Evolutionary conservation across 179 eudicot species (phyloP).

Genomic region (Silene noctiflora): DNA sequence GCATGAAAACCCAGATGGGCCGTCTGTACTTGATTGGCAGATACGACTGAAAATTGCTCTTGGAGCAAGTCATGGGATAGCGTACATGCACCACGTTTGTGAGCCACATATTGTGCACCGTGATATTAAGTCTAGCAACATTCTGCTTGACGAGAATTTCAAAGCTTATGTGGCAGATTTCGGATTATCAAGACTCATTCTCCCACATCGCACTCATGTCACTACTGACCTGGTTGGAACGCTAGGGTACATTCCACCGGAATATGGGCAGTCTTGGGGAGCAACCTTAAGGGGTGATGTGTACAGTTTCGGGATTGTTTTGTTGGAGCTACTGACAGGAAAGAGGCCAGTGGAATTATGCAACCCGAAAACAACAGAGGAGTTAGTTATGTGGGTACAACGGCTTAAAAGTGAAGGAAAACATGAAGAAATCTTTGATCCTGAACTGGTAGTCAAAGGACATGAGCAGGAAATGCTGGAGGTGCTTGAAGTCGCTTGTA

Average conservation of each 20-base stretch:
- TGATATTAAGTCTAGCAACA: conserved; percentile 84
- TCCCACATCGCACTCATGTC: conserved; percentile 75
- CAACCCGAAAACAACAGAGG: conserved; percentile 59
- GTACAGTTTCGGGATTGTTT: conserved; percentile 82
- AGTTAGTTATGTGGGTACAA: conserved; percentile 69
- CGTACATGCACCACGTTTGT: conserved; percentile 78
- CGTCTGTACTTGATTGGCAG: conserved; percentile 67
- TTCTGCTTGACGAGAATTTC: conserved; percentile 72
- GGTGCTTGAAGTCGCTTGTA: conserved; percentile 73
- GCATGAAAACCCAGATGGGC: conserved; percentile 76
- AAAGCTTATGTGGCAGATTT: conserved; percentile 90
- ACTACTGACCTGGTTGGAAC: conserved; percentile 89
- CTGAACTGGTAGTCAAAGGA: conserved; percentile 51
- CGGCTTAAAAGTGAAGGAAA: conserved; percentile 64
- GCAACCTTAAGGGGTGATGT: conserved; percentile 88
- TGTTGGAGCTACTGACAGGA: conserved; percentile 82
- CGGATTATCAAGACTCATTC: conserved; percentile 71
- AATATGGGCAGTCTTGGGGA: conserved; percentile 78
- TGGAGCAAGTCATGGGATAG: conserved; percentile 68
- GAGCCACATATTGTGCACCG: conserved; percentile 92
- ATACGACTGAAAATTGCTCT: conserved; percentile 57
- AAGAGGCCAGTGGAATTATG: conserved; percentile 70
- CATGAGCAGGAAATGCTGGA: conserved; percentile 66
- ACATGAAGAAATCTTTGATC: conserved; percentile 60
- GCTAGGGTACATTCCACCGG: conserved; percentile 88